These are phyloP conservation scores for Chaetomium sp. DNA, from an alignment of 2,329 filamentous ascomycete species.

Conservation along the genomic window DNA sequence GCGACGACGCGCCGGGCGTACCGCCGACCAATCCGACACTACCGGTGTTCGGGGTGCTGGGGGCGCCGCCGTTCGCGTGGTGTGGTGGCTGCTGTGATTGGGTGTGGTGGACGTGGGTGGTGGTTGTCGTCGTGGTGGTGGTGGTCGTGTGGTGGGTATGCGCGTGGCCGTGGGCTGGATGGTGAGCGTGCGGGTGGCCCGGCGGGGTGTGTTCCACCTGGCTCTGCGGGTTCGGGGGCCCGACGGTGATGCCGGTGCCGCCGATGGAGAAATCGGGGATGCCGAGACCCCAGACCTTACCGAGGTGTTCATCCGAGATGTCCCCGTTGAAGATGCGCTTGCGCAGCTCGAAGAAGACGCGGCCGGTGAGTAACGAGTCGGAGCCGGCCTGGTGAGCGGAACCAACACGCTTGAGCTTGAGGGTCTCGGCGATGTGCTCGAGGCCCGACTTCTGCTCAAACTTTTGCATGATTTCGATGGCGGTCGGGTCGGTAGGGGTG, in stretches of 20 bases:
- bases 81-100: slow-evolving; percentile 22
- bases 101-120: slow-evolving; percentile 5
- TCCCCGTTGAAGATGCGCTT: slow-evolving; percentile 80
- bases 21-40: slow-evolving; percentile 45
- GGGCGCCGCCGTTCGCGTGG: slow-evolving; percentile 32
- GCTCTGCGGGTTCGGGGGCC: slow-evolving; percentile 7
- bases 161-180: too few species aligned
- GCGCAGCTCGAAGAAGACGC: slow-evolving; percentile 89
- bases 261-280: slow-evolving; percentile 54
- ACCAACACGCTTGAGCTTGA: slow-evolving; percentile 84
- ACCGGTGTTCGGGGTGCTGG: slow-evolving; percentile 59
- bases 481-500: slow-evolving; percentile 57
- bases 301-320: slow-evolving; percentile 74
- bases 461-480: slow-evolving; percentile 69
- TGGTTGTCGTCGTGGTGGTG: slow-evolving; percentile 13
- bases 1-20: slow-evolving; percentile 47
- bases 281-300: slow-evolving; percentile 90
- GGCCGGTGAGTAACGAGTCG: slow-evolving; percentile 86
- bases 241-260: slow-evolving; percentile 19
- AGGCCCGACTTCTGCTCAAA: slow-evolving; percentile 87
- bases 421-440: slow-evolving; percentile 86
- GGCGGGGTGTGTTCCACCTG: slow-evolving; percentile 28
- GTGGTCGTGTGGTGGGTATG: too few species aligned
- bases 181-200: slow-evolving; percentile 10
- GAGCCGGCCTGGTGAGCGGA: slow-evolving; percentile 88